Evolutionary conservation across 2,329 filamentous ascomycete species (phyloP).

Genomic region (Trichoderma breve): DNA sequence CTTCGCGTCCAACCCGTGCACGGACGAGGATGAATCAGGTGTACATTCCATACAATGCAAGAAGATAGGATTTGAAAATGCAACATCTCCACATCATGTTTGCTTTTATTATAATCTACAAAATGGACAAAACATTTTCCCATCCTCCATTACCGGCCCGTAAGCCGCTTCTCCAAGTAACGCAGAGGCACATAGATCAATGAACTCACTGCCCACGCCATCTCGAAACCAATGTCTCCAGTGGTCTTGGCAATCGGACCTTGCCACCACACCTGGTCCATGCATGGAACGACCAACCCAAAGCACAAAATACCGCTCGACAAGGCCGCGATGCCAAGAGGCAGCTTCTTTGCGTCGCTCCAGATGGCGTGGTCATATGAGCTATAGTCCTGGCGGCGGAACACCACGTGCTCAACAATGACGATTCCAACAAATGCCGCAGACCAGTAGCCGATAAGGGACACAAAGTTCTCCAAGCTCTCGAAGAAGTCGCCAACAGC

Average conservation of each 20-base stretch:
- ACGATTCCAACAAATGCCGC: conserved; percentile 54
- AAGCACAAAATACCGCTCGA: conserved; percentile 46
- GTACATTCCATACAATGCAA: too few relatives aligned
- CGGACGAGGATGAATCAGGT: too few relatives aligned
- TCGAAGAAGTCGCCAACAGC: conserved; percentile 57
- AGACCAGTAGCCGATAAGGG: conserved; percentile 59
- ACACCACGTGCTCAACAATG: conserved; percentile 47
- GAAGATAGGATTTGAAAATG: too few relatives aligned
- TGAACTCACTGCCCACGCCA: conserved; percentile 54
- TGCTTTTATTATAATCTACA: background rate
- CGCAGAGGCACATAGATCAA: conserved; percentile 49
- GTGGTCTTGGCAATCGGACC: conserved; percentile 59
- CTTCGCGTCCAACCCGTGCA: too few relatives aligned
- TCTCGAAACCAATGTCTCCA: conserved; percentile 65
- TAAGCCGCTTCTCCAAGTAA: conserved; percentile 42
- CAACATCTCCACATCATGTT: background rate
- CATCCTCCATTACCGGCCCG: conserved; percentile 11
- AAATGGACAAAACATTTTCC: background rate
- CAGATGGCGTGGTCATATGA: conserved; percentile 48
- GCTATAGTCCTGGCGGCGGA: conserved; percentile 44
- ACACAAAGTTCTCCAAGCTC: conserved; percentile 56
- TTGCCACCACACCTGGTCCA: conserved; percentile 60
- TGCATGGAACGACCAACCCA: conserved; percentile 56
- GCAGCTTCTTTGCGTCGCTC: conserved; percentile 46
- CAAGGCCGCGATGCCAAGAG: conserved; percentile 48